phyloP scores from a whole-genome alignment of 2,329 filamentous ascomycete genomes.

The Harringtonia lauricola region DNA sequence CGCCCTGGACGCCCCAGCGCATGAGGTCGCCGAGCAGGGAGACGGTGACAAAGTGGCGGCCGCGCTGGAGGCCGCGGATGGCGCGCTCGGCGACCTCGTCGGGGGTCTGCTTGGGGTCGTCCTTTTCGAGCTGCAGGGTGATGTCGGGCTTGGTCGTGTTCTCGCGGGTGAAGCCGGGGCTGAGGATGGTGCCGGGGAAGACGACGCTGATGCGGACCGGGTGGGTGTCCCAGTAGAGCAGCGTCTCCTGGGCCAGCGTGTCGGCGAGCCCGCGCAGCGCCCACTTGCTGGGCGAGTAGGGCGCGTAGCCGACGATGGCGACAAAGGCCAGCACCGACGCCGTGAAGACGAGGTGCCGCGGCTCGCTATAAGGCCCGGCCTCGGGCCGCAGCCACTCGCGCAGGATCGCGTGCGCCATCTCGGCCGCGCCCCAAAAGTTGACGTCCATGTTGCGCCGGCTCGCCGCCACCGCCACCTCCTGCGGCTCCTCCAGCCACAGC shows the following conservation, averaged over 20 bases:
- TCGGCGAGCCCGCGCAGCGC: slow-evolving; percentile 78
- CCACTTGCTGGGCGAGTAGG: slow-evolving; percentile 77
- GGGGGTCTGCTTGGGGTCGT: slow-evolving; percentile 69
- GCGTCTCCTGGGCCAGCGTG: slow-evolving; percentile 69
- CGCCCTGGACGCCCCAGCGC: slow-evolving; percentile 49
- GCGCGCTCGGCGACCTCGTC: slow-evolving; percentile 63
- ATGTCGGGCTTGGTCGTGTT: slow-evolving; percentile 69
- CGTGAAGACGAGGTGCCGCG: slow-evolving; percentile 81
- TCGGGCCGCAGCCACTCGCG: slow-evolving; percentile 57
- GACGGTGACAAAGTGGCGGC: slow-evolving; percentile 70
- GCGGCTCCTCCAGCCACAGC: slow-evolving; percentile 69
- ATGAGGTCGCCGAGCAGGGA: slow-evolving; percentile 62
- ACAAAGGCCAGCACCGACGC: slow-evolving; percentile 66
- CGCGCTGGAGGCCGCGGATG: slow-evolving; percentile 66
- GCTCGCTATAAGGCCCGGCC: slow-evolving; percentile 31
- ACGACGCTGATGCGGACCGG: slow-evolving; percentile 69
- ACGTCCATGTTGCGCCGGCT: slow-evolving; percentile 77
- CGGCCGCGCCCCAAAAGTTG: slow-evolving; percentile 80
- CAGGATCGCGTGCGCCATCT: slow-evolving; percentile 74
- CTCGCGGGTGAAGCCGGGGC: slow-evolving; percentile 65
- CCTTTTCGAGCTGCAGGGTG: slow-evolving; percentile 67
- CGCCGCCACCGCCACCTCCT: slow-evolving; percentile 39
- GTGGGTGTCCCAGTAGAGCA: slow-evolving; percentile 62
- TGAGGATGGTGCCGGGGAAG: slow-evolving; percentile 73
- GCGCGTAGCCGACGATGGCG: slow-evolving; percentile 67